Percentiles rank a stretch among this genome's conserved stretches.
Conservation (phyloP, 2,329 filamentous ascomycete species). For the Colletotrichum spaethianum region DNA sequence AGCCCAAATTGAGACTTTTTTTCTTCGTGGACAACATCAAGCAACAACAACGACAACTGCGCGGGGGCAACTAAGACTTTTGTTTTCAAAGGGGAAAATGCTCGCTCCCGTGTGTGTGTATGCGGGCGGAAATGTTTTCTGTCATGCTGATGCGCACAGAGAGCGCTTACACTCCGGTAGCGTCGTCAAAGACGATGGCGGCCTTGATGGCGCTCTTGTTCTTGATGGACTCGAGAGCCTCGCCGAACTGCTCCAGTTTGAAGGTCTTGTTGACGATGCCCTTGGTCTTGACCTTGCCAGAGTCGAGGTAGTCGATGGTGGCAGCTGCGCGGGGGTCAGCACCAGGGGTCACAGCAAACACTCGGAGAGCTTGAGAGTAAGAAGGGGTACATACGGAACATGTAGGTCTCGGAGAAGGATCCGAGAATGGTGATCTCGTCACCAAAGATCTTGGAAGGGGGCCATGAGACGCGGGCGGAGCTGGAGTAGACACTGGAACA, state of each 20-base stretch:
- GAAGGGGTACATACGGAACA: constrained; percentile 69
- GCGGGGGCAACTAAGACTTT: not conserved
- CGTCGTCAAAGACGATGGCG: constrained; percentile 77
- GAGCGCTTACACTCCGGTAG: constrained; percentile 43
- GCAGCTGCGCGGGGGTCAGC: constrained; percentile 50
- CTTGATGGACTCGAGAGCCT: constrained; percentile 78
- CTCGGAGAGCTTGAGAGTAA: not conserved
- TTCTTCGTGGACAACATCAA: not conserved
- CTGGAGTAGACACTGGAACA: constrained; percentile 71
- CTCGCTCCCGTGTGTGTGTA: not conserved
- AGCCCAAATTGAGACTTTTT: constrained; percentile 25
- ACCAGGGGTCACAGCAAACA: not conserved
- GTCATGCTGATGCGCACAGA: constrained; percentile 32
- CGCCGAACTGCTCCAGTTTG: constrained; percentile 80
- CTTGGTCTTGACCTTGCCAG: constrained; percentile 72
- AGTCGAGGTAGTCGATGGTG: constrained; percentile 68
- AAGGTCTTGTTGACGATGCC: constrained; percentile 83
- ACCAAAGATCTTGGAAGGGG: constrained; percentile 79
- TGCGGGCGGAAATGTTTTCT: not conserved
- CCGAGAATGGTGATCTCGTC: constrained; percentile 80
- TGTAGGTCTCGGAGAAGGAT: constrained; percentile 81
- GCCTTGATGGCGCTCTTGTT: constrained; percentile 83
- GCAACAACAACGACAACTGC: constrained; percentile 6
- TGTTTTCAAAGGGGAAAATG: not conserved
- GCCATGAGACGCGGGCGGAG: constrained; percentile 75